A percentile compares a stretch with the other conserved stretches of the same genome.
Conservation (phyloP, 768 basidiomycete species). For the Leucocoprinus sp. region DNA sequence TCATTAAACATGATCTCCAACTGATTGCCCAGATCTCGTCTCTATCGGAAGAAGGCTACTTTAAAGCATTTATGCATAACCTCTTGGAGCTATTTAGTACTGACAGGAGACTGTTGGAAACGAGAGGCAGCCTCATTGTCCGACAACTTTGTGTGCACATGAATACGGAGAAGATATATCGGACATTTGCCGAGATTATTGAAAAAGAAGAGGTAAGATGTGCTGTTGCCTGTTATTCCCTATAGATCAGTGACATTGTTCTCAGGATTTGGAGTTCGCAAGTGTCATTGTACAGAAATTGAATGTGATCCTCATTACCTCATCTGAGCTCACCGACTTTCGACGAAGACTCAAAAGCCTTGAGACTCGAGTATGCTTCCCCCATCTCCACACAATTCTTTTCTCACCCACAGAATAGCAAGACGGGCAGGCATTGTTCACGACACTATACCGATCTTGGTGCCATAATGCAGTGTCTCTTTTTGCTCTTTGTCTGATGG, state of each 20-base stretch:
- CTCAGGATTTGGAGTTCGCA: constrained; percentile 92
- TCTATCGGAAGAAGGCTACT: constrained; percentile 90
- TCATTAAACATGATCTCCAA: constrained; percentile 94
- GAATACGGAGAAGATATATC: constrained; percentile 92
- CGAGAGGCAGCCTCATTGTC: constrained; percentile 90
- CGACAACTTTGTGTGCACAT: constrained; percentile 90
- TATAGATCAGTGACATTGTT: background rate
- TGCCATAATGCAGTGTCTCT: constrained; percentile 97
- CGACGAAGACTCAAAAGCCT: constrained; percentile 86
- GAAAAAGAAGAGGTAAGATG: constrained; percentile 89
- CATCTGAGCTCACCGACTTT: constrained; percentile 93
- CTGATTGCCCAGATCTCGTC: constrained; percentile 96
- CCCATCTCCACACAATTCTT: background rate
- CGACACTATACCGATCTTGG: constrained; percentile 93
- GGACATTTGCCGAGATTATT: constrained; percentile 92
- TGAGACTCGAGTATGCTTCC: constrained; percentile 70
- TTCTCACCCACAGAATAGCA: constrained; percentile 37
- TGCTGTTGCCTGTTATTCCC: background rate
- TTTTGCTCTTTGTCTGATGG: constrained; percentile 91
- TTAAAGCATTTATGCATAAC: constrained; percentile 93
- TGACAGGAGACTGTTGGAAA: constrained; percentile 82
- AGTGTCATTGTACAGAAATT: constrained; percentile 97
- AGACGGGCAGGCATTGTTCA: constrained; percentile 96
- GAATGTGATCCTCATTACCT: constrained; percentile 93
- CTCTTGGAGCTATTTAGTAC: constrained; percentile 93